Evolutionary conservation across 2,329 filamentous ascomycete species (phyloP), one percentile per base, ranked within the genome.

Genomic region (Rhinocladiella similis): DNA sequence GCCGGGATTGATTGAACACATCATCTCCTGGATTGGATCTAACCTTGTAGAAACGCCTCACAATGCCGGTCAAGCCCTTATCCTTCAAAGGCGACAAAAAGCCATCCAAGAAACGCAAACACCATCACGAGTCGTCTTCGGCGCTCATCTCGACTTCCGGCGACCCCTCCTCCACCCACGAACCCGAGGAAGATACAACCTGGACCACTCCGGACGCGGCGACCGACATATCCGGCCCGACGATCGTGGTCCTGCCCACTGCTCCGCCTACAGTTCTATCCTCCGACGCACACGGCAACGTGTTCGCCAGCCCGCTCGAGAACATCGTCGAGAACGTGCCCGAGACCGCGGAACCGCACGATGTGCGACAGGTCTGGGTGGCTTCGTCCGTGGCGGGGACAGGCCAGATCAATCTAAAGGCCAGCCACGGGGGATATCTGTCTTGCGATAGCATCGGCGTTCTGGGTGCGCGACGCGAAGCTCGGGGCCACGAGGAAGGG

Each of bases 81-180:
- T 81, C 85, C 47, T 99, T 99, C 81, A 99, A 99, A 77, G 94
- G 94, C 79, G 94, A 99, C 77, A 97, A 95, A 75, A 94, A 94
- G 77, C 77, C 84, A 3, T 41, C 38, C 57, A 65, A 63, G 50
- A 97, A 97, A 80, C 84, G 91, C 72, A 97, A 96, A 81, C 85
- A 89, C 65, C 75, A 81, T 47, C 77, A 76, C 42, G 78, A 83
- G n/a, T 69, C 67, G 48, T 72, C 70, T 27, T 65, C 68, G 50
- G 29, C 29, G 29, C 54, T 58, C 43, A 39, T 56, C 25, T 47
- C 18, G 9, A 45, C 59, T 13, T 61, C 65, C 29, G 50, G 62
- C 6, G 56, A 61, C 16, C 19, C 67, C 61, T 41, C 66, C 67
- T 41, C 66, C 67, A 61, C 77, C 64, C 61, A 70, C 27, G 70